These are phyloP conservation scores for Sarcodon aspratus DNA, from an alignment of 768 basidiomycete species.

Conservation along the genomic window DNA sequence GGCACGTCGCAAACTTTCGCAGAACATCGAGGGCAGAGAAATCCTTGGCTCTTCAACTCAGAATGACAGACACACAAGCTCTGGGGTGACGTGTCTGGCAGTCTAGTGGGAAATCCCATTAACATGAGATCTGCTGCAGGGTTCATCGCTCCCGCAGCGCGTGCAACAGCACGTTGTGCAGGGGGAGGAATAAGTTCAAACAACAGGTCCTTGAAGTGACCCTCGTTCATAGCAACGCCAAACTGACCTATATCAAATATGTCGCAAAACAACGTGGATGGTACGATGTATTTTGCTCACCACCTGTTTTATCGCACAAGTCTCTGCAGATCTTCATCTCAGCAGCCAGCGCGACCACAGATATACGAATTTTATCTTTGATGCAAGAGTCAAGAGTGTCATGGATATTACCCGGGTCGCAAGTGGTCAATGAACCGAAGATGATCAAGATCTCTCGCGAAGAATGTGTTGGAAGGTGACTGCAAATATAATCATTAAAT, in stretches of 20 bases:
- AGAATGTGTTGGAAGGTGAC: conserved; percentile 95
- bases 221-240: conserved; percentile 97
- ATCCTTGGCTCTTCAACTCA: conserved; percentile 84
- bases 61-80: conserved; percentile 92
- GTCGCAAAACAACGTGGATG: neutral
- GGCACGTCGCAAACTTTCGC: conserved; percentile 96
- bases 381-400: conserved; percentile 84
- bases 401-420: conserved; percentile 95
- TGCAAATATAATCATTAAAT: conserved; percentile 16
- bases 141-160: conserved; percentile 35
- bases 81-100: conserved; percentile 73
- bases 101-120: conserved; percentile 96
- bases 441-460: conserved; percentile 92
- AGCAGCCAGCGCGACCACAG: conserved; percentile 87
- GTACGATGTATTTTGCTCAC: conserved; percentile 28
- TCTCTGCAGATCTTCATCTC: conserved; percentile 98
- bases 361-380: conserved; percentile 79
- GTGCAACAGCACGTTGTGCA: conserved; percentile 52
- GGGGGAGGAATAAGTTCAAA: conserved; percentile 96
- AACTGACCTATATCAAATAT: conserved; percentile 49
- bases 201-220: conserved; percentile 89
- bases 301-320: conserved; percentile 84
- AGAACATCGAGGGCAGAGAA: conserved; percentile 88
- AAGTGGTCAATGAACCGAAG: conserved; percentile 92
- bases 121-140: conserved; percentile 89